Base-by-base conservation (phyloP, 805 yeast species). In the Wickerhamomyces bovis region DNA sequence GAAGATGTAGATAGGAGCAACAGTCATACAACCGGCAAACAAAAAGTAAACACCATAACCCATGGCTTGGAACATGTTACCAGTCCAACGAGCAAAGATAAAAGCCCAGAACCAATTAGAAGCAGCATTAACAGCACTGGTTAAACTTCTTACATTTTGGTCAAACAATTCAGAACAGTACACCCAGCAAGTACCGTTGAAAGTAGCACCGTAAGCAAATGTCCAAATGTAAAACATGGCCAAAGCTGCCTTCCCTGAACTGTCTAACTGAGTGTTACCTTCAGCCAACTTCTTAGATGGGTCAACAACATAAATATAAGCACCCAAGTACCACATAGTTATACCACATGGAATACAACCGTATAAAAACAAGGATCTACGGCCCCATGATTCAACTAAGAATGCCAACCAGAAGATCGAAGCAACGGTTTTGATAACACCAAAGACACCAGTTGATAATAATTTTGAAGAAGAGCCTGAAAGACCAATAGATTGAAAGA, bases 401-500 rank as follows among this genome's bases (percentile, higher is more conserved):
- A 35, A 33, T 3, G 42, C 16, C n/a, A 50, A 39, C 54, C 56
- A 53, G 38, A 51, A 20, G 2, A 50, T n/a, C 1, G 47, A 19
- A 15, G 50, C 50, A 18, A 71, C 64, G 67, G 73, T 6, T 76
- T 77, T 76, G 42, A 75, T 63, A 23, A 75, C 65, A 26, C 81
- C 81, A 55, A 75, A 75, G 41, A 76, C 60, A 44, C 80, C 81
- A 9, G 80, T 75, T 1, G 81, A 73, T 30, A 73, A 67, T 28
- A 76, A 63, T 6, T 69, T 69, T 0, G 78, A 68, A 44, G 67
- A 64, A 6, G 71, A 55, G 2, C 77, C 74, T 36, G 62, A 62
- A 12, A 77, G 67, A 13, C 82, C 81, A 41, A 77, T 64, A 4
- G 77, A 68, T 50, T 70, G 61, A 57, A 76, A 75, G 39, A 77